Base-by-base conservation (phyloP, 306 rosid species). In the Dicorynia guianensis region DNA sequence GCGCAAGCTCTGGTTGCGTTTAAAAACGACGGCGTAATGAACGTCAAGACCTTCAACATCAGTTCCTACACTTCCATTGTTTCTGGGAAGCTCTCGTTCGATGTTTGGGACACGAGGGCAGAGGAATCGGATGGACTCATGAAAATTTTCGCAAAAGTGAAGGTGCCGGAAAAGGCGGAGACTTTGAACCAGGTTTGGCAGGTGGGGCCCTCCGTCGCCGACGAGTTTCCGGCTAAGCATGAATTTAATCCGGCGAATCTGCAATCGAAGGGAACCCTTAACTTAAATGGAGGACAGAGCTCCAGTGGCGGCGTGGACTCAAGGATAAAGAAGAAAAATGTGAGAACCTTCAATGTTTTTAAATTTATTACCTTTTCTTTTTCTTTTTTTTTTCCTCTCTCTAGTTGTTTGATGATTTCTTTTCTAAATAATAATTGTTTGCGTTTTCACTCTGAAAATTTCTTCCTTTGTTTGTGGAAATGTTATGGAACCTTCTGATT, bases 1-100 rank as follows among this genome's bases (percentile, higher is more conserved):
- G 65, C 96, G 0, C 95, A 92, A 46, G 66, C 92, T 6, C 57
- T 94, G 1, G 58, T 76, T 1, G 92, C 95, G 11, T 86, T 54
- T 50, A 62, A 62, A 6, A n/a, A 47, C 19, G 30, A 4, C 50
- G 71, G 86, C 46, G 65, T 30, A 3, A 77, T 83, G 7, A 43
- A 67, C 0, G 80, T 85, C 9, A 80, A 62, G 46, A 88, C 91
- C 13, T 78, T 72, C 8, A 38, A 80, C 72, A 54, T 94, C 40
- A 72, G 67, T 17, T 50, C 85, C 0, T 80, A 85, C 55, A 0
- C 0, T 0, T 1, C 25, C 11, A 4, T 90, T 12, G 5, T 79
- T 0, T 84, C 67, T 0, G 79, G 85, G 57, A 87, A 79, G 48
- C 35, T 89, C 20, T 72, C 90, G 6, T 76, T 87, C 2, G 87